Base-by-base conservation (phyloP, 805 yeast genomes). In the Diddensiella caesifluorescens region DNA sequence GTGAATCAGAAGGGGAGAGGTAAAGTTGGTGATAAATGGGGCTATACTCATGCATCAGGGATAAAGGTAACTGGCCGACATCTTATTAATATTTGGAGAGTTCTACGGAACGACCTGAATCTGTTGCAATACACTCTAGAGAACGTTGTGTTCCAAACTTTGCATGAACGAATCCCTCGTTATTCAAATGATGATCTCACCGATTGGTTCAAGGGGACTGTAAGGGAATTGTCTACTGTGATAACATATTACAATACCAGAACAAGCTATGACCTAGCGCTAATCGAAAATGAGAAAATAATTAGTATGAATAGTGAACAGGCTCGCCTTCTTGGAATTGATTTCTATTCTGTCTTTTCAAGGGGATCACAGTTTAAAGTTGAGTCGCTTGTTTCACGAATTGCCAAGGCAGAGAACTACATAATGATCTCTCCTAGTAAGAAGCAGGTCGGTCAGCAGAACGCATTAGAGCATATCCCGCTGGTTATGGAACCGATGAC, bases 361-460 rank as follows among this genome's bases (percentile, higher is more conserved):
- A 62, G 98, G 45, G 98, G 98, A 0, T 90, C 97, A 0, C 98
- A 92, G 56, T 92, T 71, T 58, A 89, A 86, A 57, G 96, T 92
- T 2, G 98, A 92, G 56, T 84, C 97, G 1, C 71, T 89, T 28
- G 63, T 92, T 49, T 62, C 77, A 2, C 64, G 98, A 41, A 62
- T 92, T 15, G 75, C 92, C 20, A 86, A 87, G 52, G 68, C 78
- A 2, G 95, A 88, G 56, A 83, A 83, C 56, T 77, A 71, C 39
- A 59, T 90, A 31, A 57, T 88, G 42, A 63, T 80, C 4, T 83
- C 96, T 0, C 96, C 98, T 0, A 77, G 85, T 22, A 81, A 83
- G 53, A 65, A 71, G 33, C 85, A 86, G 48, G 97, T 92, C 0
- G 83, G 83, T 53, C 73, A 79, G 28, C 95, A 89, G 69, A 80